phyloP scores from a whole-genome alignment of 176 grass and related monocot species.

The Bothriochloa decipiens region DNA sequence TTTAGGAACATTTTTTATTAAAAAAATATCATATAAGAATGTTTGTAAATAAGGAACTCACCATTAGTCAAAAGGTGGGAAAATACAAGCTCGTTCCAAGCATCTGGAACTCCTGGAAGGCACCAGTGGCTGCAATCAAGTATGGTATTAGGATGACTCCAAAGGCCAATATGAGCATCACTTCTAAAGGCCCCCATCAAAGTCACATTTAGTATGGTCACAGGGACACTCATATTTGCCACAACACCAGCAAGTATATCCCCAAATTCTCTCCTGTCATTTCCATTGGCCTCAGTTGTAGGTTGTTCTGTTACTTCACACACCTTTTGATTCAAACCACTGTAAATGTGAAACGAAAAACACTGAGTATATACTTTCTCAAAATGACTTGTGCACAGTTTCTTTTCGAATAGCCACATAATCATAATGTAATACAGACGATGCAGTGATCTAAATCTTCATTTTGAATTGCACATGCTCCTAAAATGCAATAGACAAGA shows the following conservation, averaged over 20 bases:
- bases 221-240: constrained; percentile 59
- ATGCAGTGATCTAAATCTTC: background rate
- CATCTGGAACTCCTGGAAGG: constrained; percentile 87
- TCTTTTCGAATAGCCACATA: background rate
- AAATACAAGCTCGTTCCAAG: constrained; percentile 93
- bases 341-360: constrained; percentile 33
- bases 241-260: constrained; percentile 73
- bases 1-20: background rate
- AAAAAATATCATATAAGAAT: background rate
- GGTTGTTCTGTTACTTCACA: constrained; percentile 79
- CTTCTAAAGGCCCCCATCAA: constrained; percentile 88
- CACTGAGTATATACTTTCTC: background rate
- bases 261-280: constrained; percentile 77
- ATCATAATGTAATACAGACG: background rate
- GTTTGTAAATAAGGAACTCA: constrained; percentile 43
- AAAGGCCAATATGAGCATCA: constrained; percentile 92
- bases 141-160: constrained; percentile 85
- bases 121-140: constrained; percentile 99
- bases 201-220: constrained; percentile 83
- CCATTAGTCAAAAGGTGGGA: constrained; percentile 75
- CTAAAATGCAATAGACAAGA: background rate
- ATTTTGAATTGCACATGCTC: background rate
- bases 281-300: constrained; percentile 65
- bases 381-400: background rate
- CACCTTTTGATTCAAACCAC: constrained; percentile 76